Evolutionary conservation across 2,329 filamentous ascomycete species (phyloP), one percentile per base, ranked within the genome.

Genomic region (Tympanopsis confertula): DNA sequence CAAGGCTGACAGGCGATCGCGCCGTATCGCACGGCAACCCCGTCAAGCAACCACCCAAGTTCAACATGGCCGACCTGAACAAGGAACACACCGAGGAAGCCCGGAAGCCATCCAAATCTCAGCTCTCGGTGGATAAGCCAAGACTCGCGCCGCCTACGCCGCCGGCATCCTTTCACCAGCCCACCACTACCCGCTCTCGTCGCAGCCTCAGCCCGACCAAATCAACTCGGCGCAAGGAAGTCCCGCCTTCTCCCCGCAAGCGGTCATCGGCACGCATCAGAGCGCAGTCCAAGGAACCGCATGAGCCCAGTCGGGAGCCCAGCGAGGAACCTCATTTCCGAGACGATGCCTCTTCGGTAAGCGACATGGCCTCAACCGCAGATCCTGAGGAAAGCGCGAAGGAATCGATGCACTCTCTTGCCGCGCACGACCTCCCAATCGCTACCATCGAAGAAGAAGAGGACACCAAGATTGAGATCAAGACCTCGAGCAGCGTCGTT

Each of bases 21-120:
- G 55, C 65, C 32, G 54, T 67, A 19, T 63, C 67, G 5, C 53
- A 66, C 66, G 35, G 73, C 74, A 52, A 71, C 68, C 38, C 66
- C 73, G 94, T 95, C 46, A 63, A 73, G 13, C 78, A 86, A 18
- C 91, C 91, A 35, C 91, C 91, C 17, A 82, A 78, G 47, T 94
- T 84, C 52, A 78, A 84, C 38, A 45, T 78, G 20, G 62, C 70
- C 42, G 56, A 61, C 22, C 7, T 26, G 22, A n/a, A n/a, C 7
- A 26, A 26, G 22, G 22, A 7, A n/a, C 7, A n/a, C 7, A 26
- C 7, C 7, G 22, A 26, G 22, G 7, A n/a, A n/a, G 22, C 7
- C 7, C 22, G 22, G 22, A n/a, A 26, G 22, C 22, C 7, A 10
- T 7, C 7, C 7, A 26, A 26, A 26, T n/a, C 7, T 10, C 22